Evolutionary conservation across 2,329 filamentous ascomycete species (phyloP).

Genomic region (Aspergillus costaricaensis): DNA sequence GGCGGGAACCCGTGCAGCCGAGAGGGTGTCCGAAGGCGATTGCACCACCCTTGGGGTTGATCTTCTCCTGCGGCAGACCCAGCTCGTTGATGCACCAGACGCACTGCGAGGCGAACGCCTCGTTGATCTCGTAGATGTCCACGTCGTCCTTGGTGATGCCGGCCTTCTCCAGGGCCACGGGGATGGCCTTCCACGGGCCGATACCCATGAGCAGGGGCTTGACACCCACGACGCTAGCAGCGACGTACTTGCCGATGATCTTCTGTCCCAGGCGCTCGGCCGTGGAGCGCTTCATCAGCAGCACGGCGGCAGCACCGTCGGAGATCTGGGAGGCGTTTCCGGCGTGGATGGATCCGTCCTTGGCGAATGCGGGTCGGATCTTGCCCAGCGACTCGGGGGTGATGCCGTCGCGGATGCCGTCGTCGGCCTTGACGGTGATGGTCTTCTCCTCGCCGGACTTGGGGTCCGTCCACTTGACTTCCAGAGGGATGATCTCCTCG

Average conservation of each 20-base stretch:
- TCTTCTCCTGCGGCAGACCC: constrained; percentile 77
- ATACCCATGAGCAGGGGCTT: constrained; percentile 93
- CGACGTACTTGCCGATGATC: constrained; percentile 90
- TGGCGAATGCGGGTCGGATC: constrained; percentile 86
- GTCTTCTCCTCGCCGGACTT: constrained; percentile 85
- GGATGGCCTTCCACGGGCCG: constrained; percentile 94
- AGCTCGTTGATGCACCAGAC: constrained; percentile 91
- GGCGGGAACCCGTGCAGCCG: constrained; percentile 89
- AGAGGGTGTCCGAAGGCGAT: constrained; percentile 96
- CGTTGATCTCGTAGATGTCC: constrained; percentile 98
- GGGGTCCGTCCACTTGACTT: constrained; percentile 83
- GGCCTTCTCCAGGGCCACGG: constrained; percentile 83
- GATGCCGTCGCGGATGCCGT: constrained; percentile 82
- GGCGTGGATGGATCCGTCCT: constrained; percentile 91
- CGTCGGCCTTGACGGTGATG: constrained; percentile 80
- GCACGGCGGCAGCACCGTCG: constrained; percentile 90
- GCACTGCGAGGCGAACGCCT: constrained; percentile 95
- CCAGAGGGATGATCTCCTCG: constrained; percentile 85
- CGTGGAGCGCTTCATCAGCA: constrained; percentile 91
- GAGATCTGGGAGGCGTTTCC: constrained; percentile 96
- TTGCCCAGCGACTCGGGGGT: constrained; percentile 87
- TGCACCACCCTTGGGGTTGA: constrained; percentile 96
- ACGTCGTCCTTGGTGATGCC: constrained; percentile 87
- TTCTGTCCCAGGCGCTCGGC: constrained; percentile 84
- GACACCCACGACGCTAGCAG: constrained; percentile 82